Base-by-base conservation (phyloP, 331 rosid species). In the Quercus lobata region DNA sequence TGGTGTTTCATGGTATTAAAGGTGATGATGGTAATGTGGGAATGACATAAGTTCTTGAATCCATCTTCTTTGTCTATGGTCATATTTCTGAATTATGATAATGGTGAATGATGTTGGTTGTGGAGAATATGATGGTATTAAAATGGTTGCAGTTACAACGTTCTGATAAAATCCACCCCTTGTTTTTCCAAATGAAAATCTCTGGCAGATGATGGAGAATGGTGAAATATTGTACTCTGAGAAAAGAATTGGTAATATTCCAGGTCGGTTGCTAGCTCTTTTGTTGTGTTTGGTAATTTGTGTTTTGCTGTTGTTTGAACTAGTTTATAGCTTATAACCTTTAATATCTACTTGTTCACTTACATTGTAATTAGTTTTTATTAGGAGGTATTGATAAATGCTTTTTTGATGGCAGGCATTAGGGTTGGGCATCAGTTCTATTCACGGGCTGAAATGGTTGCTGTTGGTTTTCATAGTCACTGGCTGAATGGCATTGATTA, bases 361-460 rank as follows among this genome's bases (percentile, higher is more conserved):
- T 32, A 21, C 57, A 25, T 24, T 35, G 27, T 19, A 27, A 61
- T 15, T 77, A 72, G 69, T 77, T 75, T 74, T 32, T 74, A 4
- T 56, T 30, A 56, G 66, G 70, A 71, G 30, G 68, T 78, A 37
- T 73, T 85, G 35, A 81, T 63, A 21, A 74, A 80, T 84, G 29
- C 79, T 78, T 35, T 70, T 75, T 70, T 73, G 56, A 72, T 86
- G 73, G 68, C 79, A 96, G 99, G 99, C 68, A 85, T 96, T 89
- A 88, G 76, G 68, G 97, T 90, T 77, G 99, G 99, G 27, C 91
- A 96, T 84, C 97, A 89, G 80, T 96, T 96, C 81, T 96, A 88
- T 90, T 92, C 98, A 58, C 97, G 99, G 71, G 97, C 97, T 85
- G 99, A 96, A 89, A 96, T 96, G 99, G 98, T 91, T 44, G 93